A percentile compares a stretch with the other conserved stretches of the same genome.
These are phyloP conservation scores for Neohortaea acidophila DNA, from an alignment of 495 filamentous ascomycete genomes.

Conservation along the genomic window DNA sequence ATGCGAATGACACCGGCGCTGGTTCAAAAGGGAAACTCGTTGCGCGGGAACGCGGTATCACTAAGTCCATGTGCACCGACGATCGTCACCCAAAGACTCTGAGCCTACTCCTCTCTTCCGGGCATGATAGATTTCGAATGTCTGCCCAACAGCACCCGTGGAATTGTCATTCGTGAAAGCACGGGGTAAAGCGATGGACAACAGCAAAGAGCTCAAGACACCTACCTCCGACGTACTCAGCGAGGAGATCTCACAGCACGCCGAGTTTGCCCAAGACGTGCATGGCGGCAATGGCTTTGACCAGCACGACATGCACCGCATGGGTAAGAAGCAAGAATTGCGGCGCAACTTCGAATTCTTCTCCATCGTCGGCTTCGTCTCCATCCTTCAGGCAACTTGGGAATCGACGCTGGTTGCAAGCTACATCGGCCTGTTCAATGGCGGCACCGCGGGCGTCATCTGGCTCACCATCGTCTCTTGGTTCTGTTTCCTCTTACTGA, in stretches of 20 bases:
- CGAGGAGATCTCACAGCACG: neutral
- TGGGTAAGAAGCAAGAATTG: constrained; percentile 16
- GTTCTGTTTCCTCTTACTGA: too few species aligned
- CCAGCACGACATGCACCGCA: constrained; percentile 9
- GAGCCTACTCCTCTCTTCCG: neutral
- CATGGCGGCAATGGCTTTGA: constrained; percentile 7
- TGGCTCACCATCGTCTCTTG: too few species aligned
- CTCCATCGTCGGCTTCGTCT: constrained; percentile 21
- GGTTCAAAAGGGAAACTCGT: too few species aligned
- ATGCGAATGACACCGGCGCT: too few species aligned
- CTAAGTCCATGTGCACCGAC: too few species aligned
- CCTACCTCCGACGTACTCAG: neutral
- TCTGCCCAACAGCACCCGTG: neutral
- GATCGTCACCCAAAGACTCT: too few species aligned
- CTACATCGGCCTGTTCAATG: constrained; percentile 18
- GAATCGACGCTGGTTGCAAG: constrained; percentile 14
- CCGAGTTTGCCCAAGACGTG: neutral
- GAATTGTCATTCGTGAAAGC: neutral
- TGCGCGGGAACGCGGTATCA: too few species aligned
- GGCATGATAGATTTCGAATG: too few species aligned
- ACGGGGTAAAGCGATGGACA: neutral
- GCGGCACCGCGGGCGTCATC: constrained; percentile 15
- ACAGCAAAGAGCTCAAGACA: neutral
- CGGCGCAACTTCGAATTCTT: constrained; percentile 22
- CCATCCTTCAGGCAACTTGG: constrained; percentile 21